Evolutionary conservation across 108 stramenopile species (phyloP).

Genomic region (Nitzschia putrida): DNA sequence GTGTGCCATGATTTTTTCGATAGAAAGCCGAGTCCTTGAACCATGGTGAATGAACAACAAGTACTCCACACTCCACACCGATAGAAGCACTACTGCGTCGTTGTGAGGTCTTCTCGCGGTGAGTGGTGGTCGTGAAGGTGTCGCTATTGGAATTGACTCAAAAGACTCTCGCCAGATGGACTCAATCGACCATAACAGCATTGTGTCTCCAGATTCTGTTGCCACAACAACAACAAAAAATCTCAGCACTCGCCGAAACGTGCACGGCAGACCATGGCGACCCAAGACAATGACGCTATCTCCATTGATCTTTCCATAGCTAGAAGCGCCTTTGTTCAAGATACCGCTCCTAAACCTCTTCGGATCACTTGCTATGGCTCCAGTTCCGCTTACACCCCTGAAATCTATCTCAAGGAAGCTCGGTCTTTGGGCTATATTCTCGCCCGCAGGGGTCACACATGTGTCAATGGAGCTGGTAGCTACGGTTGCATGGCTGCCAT

Average conservation of each 20-base stretch:
- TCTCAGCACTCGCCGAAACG: too few relatives aligned
- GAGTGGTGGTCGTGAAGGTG: not conserved
- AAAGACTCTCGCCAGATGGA: too few relatives aligned
- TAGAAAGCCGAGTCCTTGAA: constrained; percentile 88
- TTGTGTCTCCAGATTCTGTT: too few relatives aligned
- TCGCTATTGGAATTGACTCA: too few relatives aligned
- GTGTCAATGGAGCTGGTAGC: constrained; percentile 89
- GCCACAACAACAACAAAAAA: too few relatives aligned
- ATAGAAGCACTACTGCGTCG: too few relatives aligned
- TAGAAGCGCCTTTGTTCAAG: constrained; percentile 9
- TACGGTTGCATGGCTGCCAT: constrained; percentile 87
- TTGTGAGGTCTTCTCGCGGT: not conserved
- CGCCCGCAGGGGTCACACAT: constrained; percentile 74
- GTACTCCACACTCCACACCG: too few relatives aligned
- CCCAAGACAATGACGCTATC: constrained; percentile 2
- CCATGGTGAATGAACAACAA: constrained; percentile 39
- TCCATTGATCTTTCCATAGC: constrained; percentile 20
- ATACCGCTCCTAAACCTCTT: constrained; percentile 32
- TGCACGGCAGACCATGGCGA: too few relatives aligned
- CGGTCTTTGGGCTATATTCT: constrained; percentile 66
- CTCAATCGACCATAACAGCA: too few relatives aligned
- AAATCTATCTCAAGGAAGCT: constrained; percentile 62
- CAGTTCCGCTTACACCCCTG: constrained; percentile 68
- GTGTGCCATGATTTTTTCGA: constrained; percentile 96
- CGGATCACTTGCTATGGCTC: constrained; percentile 85